Percentiles rank a stretch among this genome's conserved stretches.
phyloP scores from a whole-genome alignment of 768 basidiomycete genomes.

The Lactarius evosmus region DNA sequence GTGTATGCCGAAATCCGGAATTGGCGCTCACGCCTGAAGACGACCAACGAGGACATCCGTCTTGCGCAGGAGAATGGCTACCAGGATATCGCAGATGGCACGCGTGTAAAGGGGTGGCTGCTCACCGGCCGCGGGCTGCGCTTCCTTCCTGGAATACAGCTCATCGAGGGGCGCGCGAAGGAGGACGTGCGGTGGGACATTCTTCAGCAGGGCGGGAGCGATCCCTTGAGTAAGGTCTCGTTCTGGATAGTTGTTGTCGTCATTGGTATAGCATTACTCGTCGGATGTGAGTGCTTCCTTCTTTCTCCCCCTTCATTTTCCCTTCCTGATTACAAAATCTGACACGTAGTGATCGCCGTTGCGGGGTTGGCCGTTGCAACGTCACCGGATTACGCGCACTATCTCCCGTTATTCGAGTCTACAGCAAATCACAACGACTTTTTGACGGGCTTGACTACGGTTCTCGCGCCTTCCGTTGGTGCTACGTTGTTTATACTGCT shows the following conservation, averaged over 20 bases:
- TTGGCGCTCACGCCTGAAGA: slow-evolving; percentile 67
- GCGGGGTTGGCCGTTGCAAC: slow-evolving; percentile 62
- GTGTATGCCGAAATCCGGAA: slow-evolving; percentile 68
- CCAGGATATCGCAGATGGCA: slow-evolving; percentile 69
- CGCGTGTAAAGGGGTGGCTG: slow-evolving; percentile 71
- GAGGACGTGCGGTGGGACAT: slow-evolving; percentile 83
- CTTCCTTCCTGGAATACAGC: slow-evolving; percentile 56
- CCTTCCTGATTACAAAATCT: background rate
- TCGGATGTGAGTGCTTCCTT: slow-evolving; percentile 53
- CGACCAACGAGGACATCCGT: slow-evolving; percentile 70
- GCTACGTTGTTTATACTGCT: slow-evolving; percentile 56
- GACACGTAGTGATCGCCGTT: slow-evolving; percentile 59
- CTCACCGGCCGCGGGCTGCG: slow-evolving; percentile 68
- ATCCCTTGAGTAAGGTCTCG: slow-evolving; percentile 42
- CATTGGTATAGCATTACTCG: slow-evolving; percentile 50
- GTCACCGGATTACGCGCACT: slow-evolving; percentile 73
- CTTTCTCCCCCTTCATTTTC: slow-evolving; percentile 4
- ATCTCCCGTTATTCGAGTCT: slow-evolving; percentile 58
- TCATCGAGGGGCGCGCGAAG: slow-evolving; percentile 77
- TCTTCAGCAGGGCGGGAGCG: slow-evolving; percentile 54
- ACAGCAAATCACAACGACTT: slow-evolving; percentile 49
- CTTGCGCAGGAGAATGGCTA: slow-evolving; percentile 64
- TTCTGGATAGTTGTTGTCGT: slow-evolving; percentile 58
- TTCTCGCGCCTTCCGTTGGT: slow-evolving; percentile 63
- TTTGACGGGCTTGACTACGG: slow-evolving; percentile 60